Base-by-base conservation (phyloP, 2,329 filamentous ascomycete genomes). In the Ciborinia camelliae region DNA sequence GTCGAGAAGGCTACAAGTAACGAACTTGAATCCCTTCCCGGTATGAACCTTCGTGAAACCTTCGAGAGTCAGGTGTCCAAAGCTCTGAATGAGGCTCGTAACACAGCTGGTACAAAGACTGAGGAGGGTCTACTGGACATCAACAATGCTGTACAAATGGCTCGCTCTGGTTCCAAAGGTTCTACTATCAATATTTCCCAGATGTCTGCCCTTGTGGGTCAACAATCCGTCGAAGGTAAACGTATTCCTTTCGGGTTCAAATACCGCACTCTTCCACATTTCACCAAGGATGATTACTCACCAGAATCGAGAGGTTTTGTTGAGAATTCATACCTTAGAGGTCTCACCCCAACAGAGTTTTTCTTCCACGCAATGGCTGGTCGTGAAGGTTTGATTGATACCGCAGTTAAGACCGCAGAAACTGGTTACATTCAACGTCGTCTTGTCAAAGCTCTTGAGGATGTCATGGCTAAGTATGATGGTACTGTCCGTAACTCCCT, bases 281-380 rank as follows among this genome's bases (percentile, higher is more conserved):
- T 99, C 79, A 97, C 95, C 70, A 99, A 99, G 81, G 96, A 99
- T 73, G 96, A 99, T 77, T 99, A 98, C 78, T 98, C 94, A 26
- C 92, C 95, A 14, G 93, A 97, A 76, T 94, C 95, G 53, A 89
- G 95, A 80, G 95, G 95, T 50, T 99, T 99, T 75, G 95, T 99
- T 26, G 95, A 99, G 78, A 99, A 99, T 79, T 99, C 95, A 0
- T 99, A 99, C 73, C 86, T 99, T 15, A 91, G 95, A 81, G 95
- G 95, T 64, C 81, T 99, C 66, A 99, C 96, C 0, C 95, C 95
- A 0, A 89, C 91, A 0, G 95, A 99, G 72, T 99, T 99, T 80
- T 99, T 97, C 82, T 99, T 99, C 84, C 95, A 99, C 85, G 95
- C 95, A 75, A 99, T 99, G 95, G 95, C 95, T 83, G 95, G 95